Evolutionary conservation across 2,329 filamentous ascomycete genomes (phyloP).

Genomic region (Fusarium buharicum): DNA sequence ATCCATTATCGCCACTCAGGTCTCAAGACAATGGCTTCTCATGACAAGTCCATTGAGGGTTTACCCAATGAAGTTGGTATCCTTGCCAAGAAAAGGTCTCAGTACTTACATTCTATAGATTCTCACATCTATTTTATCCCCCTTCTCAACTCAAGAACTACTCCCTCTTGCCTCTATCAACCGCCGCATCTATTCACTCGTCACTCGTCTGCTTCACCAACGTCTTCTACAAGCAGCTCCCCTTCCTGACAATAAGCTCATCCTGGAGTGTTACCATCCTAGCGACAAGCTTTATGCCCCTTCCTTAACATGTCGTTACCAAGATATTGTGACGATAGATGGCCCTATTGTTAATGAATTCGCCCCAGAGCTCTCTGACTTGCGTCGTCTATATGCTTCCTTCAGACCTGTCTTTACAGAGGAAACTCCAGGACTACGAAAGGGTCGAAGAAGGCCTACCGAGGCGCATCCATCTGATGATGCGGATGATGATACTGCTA

Average conservation of each 20-base stretch:
- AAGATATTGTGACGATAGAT: slow-evolving; percentile 61
- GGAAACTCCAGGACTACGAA: slow-evolving; percentile 56
- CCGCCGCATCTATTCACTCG: slow-evolving; percentile 70
- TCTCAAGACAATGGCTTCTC: slow-evolving; percentile 16
- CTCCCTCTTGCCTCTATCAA: slow-evolving; percentile 68
- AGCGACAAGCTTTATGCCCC: slow-evolving; percentile 74
- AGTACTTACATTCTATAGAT: slow-evolving; percentile 12
- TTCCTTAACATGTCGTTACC: slow-evolving; percentile 72
- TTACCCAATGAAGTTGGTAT: slow-evolving; percentile 34
- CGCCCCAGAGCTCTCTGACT: slow-evolving; percentile 47
- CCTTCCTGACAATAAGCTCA: slow-evolving; percentile 63
- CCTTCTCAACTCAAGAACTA: slow-evolving; percentile 61
- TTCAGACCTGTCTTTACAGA: slow-evolving; percentile 73
- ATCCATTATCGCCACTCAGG: not conserved
- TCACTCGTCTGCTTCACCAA: slow-evolving; percentile 71
- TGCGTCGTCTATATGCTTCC: slow-evolving; percentile 72
- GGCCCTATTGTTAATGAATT: slow-evolving; percentile 14
- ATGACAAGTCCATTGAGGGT: slow-evolving; percentile 16
- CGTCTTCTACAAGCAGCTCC: slow-evolving; percentile 61
- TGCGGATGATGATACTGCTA: slow-evolving; percentile 57
- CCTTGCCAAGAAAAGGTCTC: not conserved
- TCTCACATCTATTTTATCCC: slow-evolving; percentile 49
- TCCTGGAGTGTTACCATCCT: slow-evolving; percentile 83
- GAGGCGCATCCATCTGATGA: slow-evolving; percentile 18
- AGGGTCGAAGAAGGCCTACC: slow-evolving; percentile 23